Conservation (phyloP, 495 filamentous ascomycete species). For the Sordaria brevicollis region DNA sequence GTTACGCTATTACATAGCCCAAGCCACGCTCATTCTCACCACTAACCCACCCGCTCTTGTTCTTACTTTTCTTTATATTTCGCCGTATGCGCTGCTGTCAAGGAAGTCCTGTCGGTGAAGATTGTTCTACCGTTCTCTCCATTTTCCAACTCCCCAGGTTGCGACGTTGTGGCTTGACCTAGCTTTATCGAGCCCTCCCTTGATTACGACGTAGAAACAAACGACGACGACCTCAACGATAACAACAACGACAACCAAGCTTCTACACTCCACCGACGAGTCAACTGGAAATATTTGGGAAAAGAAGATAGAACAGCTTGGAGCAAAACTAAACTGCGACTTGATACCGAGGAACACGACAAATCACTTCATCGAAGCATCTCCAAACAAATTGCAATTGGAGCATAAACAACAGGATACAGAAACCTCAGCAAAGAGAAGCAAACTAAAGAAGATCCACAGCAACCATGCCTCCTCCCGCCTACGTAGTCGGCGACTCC, state of each 20-base stretch:
- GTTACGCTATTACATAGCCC: too few relatives aligned
- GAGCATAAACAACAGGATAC: neutral
- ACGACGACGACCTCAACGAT: neutral
- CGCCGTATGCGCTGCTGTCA: too few relatives aligned
- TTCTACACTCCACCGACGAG: neutral
- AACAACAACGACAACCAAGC: neutral
- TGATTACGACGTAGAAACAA: neutral
- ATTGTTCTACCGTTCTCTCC: neutral
- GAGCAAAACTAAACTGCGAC: too few relatives aligned
- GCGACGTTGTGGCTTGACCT: neutral
- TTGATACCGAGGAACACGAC: neutral
- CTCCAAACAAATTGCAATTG: neutral
- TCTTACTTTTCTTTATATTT: too few relatives aligned
- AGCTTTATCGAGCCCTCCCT: neutral
- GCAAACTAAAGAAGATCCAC: too few relatives aligned
- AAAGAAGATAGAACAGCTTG: too few relatives aligned
- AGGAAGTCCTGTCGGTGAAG: neutral
- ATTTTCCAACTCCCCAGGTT: neutral
- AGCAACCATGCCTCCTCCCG: conserved; percentile 7
- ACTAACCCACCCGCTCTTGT: too few relatives aligned
- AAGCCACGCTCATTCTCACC: too few relatives aligned
- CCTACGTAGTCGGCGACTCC: conserved; percentile 17
- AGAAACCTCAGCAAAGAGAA: neutral
- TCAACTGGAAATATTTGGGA: neutral
- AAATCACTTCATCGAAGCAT: neutral